A percentile compares a stretch with the other conserved stretches of the same genome.
Evolutionary conservation across 805 yeast genomes (phyloP).

Genomic region (Saccharomycopsis sp.): DNA sequence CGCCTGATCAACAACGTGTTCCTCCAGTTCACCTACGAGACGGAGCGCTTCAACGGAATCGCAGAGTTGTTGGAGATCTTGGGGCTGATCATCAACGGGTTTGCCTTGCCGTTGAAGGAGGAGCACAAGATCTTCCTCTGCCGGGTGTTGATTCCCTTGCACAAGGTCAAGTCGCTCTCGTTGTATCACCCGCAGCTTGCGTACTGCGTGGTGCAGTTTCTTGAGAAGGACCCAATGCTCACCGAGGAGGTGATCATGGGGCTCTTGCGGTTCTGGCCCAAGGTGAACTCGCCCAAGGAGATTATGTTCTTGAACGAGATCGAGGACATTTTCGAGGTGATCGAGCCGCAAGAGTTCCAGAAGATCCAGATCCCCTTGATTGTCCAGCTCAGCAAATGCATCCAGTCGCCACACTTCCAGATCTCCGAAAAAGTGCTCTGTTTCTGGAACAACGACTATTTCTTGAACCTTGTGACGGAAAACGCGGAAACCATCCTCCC

Average conservation of each 20-base stretch:
- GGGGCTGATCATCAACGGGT: slow-evolving; percentile 95
- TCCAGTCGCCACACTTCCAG: slow-evolving; percentile 93
- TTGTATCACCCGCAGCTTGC: slow-evolving; percentile 95
- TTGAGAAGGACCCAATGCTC: slow-evolving; percentile 86
- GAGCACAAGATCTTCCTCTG: slow-evolving; percentile 90
- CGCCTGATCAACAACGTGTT: slow-evolving; percentile 89
- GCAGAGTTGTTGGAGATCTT: slow-evolving; percentile 91
- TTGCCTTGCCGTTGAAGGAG: slow-evolving; percentile 93
- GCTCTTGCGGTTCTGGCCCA: slow-evolving; percentile 91
- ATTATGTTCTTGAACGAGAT: slow-evolving; percentile 93
- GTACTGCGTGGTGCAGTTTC: slow-evolving; percentile 91
- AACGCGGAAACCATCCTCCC: slow-evolving; percentile 90
- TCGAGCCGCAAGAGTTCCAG: slow-evolving; percentile 87
- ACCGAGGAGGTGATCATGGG: slow-evolving; percentile 98
- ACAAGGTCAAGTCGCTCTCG: slow-evolving; percentile 82
- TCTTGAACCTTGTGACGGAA: slow-evolving; percentile 82
- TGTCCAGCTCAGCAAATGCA: slow-evolving; percentile 90
- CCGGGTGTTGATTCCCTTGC: slow-evolving; percentile 84
- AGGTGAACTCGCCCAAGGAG: slow-evolving; percentile 89
- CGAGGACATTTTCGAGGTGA: slow-evolving; percentile 93
- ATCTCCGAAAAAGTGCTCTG: slow-evolving; percentile 92
- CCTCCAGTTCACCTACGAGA: slow-evolving; percentile 88
- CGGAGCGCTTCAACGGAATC: slow-evolving; percentile 92
- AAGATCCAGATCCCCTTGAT: slow-evolving; percentile 90
- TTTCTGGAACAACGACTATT: slow-evolving; percentile 93